phyloP scores from a whole-genome alignment of 2,329 filamentous ascomycete genomes.

The Paraconiothyrium sp. region DNA sequence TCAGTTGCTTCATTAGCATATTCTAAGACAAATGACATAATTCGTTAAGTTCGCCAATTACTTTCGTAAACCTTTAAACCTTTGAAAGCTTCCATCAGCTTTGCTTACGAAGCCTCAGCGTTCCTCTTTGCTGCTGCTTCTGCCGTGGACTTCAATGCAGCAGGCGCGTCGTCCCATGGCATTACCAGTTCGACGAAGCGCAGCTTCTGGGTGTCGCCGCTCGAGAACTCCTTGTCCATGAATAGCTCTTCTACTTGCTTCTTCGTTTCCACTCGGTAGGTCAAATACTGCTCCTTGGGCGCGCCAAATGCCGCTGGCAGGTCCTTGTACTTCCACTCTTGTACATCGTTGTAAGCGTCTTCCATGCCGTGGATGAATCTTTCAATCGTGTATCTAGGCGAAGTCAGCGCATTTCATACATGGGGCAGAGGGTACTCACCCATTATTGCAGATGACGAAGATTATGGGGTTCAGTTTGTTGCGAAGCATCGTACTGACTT shows the following conservation, averaged over 20 bases:
- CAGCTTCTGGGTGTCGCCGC: constrained; percentile 53
- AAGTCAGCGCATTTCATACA: neutral
- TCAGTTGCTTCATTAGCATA: constrained; percentile 3
- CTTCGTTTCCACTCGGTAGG: constrained; percentile 74
- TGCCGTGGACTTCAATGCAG: constrained; percentile 73
- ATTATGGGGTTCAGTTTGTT: constrained; percentile 79
- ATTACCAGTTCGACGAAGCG: constrained; percentile 86
- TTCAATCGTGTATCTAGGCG: constrained; percentile 76
- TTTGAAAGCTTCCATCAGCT: neutral
- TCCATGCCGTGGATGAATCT: constrained; percentile 87
- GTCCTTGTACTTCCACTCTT: constrained; percentile 76
- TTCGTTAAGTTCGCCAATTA: neutral
- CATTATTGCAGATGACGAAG: constrained; percentile 87
- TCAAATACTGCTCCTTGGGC: constrained; percentile 64
- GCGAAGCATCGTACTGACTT: constrained; percentile 83
- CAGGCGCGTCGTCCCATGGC: constrained; percentile 79
- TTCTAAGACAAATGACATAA: neutral
- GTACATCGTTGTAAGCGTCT: constrained; percentile 82
- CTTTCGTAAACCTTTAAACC: neutral
- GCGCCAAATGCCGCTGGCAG: constrained; percentile 75
- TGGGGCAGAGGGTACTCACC: constrained; percentile 57
- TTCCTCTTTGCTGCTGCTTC: constrained; percentile 76
- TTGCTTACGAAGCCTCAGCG: constrained; percentile 18
- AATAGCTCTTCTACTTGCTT: constrained; percentile 74
- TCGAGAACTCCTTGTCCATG: constrained; percentile 67